Evolutionary conservation across 176 grass and related monocot species (phyloP).

Genomic region (Zea luxurians): DNA sequence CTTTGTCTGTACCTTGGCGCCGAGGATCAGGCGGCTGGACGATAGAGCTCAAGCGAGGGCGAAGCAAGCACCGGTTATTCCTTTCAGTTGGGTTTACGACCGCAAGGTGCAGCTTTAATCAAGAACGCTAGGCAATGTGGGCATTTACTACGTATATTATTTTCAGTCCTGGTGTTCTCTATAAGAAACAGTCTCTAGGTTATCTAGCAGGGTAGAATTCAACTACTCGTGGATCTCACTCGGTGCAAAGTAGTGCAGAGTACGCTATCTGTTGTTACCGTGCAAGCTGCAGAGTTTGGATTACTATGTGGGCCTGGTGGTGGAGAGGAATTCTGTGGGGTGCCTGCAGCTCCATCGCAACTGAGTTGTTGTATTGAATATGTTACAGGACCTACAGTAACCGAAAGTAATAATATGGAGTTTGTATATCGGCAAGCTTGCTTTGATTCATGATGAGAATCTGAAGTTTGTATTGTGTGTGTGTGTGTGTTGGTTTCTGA

Average conservation of each 20-base stretch:
- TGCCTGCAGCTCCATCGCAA: constrained; percentile 22
- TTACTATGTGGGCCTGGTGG: constrained; percentile 15
- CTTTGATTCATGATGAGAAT: not conserved
- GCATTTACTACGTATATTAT: not conserved
- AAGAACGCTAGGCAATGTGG: not conserved
- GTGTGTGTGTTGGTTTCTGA: not conserved
- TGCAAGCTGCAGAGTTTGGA: constrained; percentile 39
- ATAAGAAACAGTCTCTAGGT: constrained; percentile 42
- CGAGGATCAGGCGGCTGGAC: constrained; percentile 56
- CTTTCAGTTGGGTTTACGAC: constrained; percentile 70
- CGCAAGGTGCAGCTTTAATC: constrained; percentile 62
- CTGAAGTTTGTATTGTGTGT: not conserved
- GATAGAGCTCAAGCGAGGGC: constrained; percentile 64
- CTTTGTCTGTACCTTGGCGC: constrained; percentile 61
- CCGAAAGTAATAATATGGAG: constrained; percentile 37
- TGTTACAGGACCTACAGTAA: constrained; percentile 27
- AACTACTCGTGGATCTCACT: constrained; percentile 5
- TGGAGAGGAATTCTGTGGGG: constrained; percentile 21
- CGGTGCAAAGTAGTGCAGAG: not conserved
- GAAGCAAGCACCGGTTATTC: constrained; percentile 44
- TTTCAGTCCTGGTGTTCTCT: not conserved
- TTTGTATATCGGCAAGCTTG: constrained; percentile 32
- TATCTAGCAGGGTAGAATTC: constrained; percentile 39
- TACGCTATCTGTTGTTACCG: constrained; percentile 31
- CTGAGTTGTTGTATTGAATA: constrained; percentile 33